Percentiles rank a stretch among this genome's conserved stretches.
These are phyloP conservation scores for Floccularia luteovirens DNA, from an alignment of 768 basidiomycete species.

Conservation along the genomic window DNA sequence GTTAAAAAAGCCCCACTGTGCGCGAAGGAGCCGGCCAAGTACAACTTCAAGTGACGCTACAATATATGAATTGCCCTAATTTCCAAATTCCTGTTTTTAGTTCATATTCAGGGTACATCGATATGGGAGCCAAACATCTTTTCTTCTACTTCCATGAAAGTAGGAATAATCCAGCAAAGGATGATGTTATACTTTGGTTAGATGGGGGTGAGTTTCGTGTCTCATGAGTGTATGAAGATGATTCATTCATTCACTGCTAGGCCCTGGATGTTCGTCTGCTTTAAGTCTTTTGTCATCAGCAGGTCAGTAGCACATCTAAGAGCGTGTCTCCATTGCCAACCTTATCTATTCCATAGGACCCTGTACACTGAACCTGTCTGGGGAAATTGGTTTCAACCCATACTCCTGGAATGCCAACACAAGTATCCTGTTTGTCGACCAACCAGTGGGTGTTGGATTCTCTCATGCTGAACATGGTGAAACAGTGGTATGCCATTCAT, in stretches of 20 bases:
- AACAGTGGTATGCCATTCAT: slow-evolving; percentile 37
- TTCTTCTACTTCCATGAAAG: slow-evolving; percentile 58
- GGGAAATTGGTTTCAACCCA: slow-evolving; percentile 45
- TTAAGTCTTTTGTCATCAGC: slow-evolving; percentile 69
- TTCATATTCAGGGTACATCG: slow-evolving; percentile 1
- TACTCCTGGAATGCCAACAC: slow-evolving; percentile 66
- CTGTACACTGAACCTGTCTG: slow-evolving; percentile 48
- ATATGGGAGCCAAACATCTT: not conserved
- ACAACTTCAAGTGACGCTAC: not conserved
- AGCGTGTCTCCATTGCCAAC: not conserved
- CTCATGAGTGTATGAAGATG: slow-evolving; percentile 1
- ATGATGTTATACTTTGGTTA: slow-evolving; percentile 40
- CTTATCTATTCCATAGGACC: slow-evolving; percentile 45
- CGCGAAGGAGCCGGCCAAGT: not conserved
- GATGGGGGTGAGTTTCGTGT: slow-evolving; percentile 34
- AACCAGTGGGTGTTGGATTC: slow-evolving; percentile 54
- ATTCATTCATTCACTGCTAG: slow-evolving; percentile 12
- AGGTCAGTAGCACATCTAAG: slow-evolving; percentile 32
- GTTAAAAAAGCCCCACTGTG: not conserved
- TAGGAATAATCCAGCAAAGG: slow-evolving; percentile 30
- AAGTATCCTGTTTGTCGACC: slow-evolving; percentile 57
- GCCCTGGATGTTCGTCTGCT: slow-evolving; percentile 36
- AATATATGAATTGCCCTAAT: not conserved
- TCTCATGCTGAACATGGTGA: slow-evolving; percentile 62
- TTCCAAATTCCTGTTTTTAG: no score